Percentiles rank a stretch among this genome's conserved stretches.
These are phyloP conservation scores for Clitopilus hobsonii DNA, from an alignment of 768 basidiomycete genomes.

Conservation along the genomic window DNA sequence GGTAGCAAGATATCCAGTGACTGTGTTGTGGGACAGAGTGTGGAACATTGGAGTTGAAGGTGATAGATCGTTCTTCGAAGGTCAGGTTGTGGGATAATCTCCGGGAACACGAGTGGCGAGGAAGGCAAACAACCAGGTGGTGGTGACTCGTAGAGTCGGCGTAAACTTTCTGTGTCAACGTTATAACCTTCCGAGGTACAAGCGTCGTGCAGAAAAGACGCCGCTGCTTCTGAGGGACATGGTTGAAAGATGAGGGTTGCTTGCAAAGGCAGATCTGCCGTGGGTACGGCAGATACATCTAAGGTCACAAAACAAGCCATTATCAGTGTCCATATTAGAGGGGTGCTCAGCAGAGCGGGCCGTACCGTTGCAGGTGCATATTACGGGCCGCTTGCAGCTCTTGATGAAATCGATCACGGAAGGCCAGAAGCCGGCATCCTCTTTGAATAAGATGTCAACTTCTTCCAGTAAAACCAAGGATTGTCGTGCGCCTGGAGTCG, in stretches of 20 bases:
- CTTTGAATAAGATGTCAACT: slow-evolving; percentile 88
- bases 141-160: slow-evolving; percentile 39
- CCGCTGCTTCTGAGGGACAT: slow-evolving; percentile 47
- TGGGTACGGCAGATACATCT: slow-evolving; percentile 76
- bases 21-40: slow-evolving; percentile 7
- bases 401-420: slow-evolving; percentile 77
- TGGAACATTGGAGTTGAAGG: slow-evolving; percentile 52
- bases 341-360: slow-evolving; percentile 5
- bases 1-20: neutral
- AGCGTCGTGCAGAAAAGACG: slow-evolving; percentile 65
- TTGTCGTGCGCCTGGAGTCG: slow-evolving; percentile 47
- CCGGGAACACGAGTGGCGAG: slow-evolving; percentile 11
- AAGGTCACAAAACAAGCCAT: slow-evolving; percentile 7
- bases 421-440: slow-evolving; percentile 84
- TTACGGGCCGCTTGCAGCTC: slow-evolving; percentile 80
- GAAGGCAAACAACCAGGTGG: slow-evolving; percentile 25
- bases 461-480: slow-evolving; percentile 92
- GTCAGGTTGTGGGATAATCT: slow-evolving; percentile 39
- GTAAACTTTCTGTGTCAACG: slow-evolving; percentile 37
- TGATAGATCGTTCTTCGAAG: slow-evolving; percentile 60
- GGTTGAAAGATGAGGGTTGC: slow-evolving; percentile 61
- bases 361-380: slow-evolving; percentile 94
- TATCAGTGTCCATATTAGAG: slow-evolving; percentile 2
- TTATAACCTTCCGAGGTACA: slow-evolving; percentile 51
- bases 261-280: slow-evolving; percentile 73